Evolutionary conservation across 2,329 filamentous ascomycete species (phyloP).

Genomic region (Penicillium vulpinum): DNA sequence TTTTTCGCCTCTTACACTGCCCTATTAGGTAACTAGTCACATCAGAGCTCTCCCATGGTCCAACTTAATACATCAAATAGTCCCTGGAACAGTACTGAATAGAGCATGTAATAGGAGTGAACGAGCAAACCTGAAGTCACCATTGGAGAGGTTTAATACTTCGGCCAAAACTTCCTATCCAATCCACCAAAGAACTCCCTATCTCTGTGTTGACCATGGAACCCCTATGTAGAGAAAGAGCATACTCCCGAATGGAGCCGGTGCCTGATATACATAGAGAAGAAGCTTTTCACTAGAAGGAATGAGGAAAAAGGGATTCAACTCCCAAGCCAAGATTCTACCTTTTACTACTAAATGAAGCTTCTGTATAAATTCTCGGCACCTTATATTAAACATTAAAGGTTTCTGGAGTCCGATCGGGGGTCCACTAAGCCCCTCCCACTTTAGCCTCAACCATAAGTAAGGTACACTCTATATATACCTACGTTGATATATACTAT

Average conservation of each 20-base stretch:
- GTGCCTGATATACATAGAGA: not conserved
- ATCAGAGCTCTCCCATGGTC: conserved; percentile 11
- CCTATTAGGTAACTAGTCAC: not conserved
- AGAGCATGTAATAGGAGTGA: not conserved
- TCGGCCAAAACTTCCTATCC: conserved; percentile 25
- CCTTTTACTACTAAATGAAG: not conserved
- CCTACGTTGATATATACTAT: not conserved
- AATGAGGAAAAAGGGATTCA: not conserved
- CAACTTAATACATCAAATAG: conserved; percentile 1
- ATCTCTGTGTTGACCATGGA: conserved; percentile 14
- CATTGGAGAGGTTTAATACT: not conserved
- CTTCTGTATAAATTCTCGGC: not conserved
- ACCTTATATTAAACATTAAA: conserved; percentile 1
- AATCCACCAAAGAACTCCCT: conserved; percentile 4
- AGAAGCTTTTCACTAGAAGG: not conserved
- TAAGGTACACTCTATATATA: conserved; percentile 5
- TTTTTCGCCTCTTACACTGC: too few species aligned
- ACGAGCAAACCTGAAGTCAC: conserved; percentile 24
- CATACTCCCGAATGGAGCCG: conserved; percentile 8
- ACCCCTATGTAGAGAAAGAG: not conserved
- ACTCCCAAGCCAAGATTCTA: not conserved
- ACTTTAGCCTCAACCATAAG: conserved; percentile 1
- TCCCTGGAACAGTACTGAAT: not conserved
- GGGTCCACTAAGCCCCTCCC: conserved; percentile 7
- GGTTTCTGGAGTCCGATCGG: conserved; percentile 6